Evolutionary conservation across 768 basidiomycete species (phyloP), one percentile per base, ranked within the genome.

Genomic region (Panus rudis): DNA sequence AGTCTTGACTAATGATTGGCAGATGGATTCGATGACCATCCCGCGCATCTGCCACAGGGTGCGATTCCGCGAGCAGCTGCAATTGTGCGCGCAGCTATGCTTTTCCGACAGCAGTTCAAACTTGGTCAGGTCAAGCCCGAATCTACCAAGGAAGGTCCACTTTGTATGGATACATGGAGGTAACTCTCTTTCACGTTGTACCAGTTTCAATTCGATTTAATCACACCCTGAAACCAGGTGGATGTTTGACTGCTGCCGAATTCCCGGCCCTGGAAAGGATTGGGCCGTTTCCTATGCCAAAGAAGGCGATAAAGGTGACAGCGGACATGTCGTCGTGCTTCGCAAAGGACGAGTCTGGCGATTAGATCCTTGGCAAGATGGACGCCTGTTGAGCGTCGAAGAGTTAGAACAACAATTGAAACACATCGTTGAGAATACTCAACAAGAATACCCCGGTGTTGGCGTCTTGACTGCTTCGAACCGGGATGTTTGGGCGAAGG

Each of bases 191-290:
- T 14, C 7, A 28, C 10, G 19, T 17, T 34, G 17, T 39, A 21
- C 19, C 6, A 22, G 20, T 19, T 10, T n/a, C 25, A 31, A 22
- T 32, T 17, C 6, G 11, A 3, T 32, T 30, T 35, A 10, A 2
- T 28, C 17, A 32, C 19, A 16, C n/a, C n/a, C n/a, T n/a, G n/a
- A 20, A 25, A 37, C 21, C 41, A 87, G 86, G 39, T 92, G 89
- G 89, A 90, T 92, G 89, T 92, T 92, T 52, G 89, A 92, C 58
- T 89, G 87, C 59, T 87, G 78, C 50, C 84, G 89, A 43, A 69
- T 92, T 16, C 89, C 89, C 2, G 84, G 84, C 1, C 72, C 82
- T 34, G 83, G 84, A 14, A 63, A 79, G 3, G 92, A 97, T 58
- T 87, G 87, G 77, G 53, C 53, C 42, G 52, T 55, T 19, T 49